A percentile compares a stretch with the other conserved stretches of the same genome.
These are phyloP conservation scores for Aspergillus sp. DNA, from an alignment of 2,329 filamentous ascomycete genomes.

Conservation along the genomic window DNA sequence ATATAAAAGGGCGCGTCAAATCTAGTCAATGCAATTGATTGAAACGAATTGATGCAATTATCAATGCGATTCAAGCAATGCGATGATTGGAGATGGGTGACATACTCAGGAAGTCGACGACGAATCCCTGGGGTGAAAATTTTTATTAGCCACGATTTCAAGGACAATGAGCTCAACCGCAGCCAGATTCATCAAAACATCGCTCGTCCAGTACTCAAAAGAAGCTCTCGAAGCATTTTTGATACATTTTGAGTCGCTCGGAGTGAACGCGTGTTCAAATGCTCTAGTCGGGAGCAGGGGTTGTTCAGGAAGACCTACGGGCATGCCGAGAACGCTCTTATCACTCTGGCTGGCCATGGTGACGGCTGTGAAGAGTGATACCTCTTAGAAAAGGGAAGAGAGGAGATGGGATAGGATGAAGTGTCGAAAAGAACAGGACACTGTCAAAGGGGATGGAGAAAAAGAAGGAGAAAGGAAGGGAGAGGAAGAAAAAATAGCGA, in stretches of 20 bases:
- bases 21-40: background rate
- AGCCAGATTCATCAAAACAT: constrained; percentile 3
- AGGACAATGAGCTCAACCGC: background rate
- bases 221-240: background rate
- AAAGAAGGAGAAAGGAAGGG: constrained; percentile 45
- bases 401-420: constrained; percentile 34
- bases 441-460: constrained; percentile 38
- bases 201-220: background rate
- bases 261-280: constrained; percentile 10
- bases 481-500: constrained; percentile 38
- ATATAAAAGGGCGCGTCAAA: background rate
- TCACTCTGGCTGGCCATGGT: constrained; percentile 51
- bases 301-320: constrained; percentile 39
- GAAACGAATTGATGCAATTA: constrained; percentile 9
- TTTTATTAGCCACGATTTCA: constrained; percentile 29
- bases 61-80: constrained; percentile 5
- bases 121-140: constrained; percentile 68
- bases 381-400: constrained; percentile 41
- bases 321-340: constrained; percentile 57
- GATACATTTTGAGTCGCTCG: background rate
- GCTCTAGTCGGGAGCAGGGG: constrained; percentile 15
- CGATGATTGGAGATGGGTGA: constrained; percentile 35
- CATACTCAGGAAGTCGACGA: constrained; percentile 99
- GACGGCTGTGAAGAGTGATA: constrained; percentile 43
- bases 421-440: constrained; percentile 34